phyloP scores from a whole-genome alignment of 495 filamentous ascomycete species.

The Cercophora scortea region DNA sequence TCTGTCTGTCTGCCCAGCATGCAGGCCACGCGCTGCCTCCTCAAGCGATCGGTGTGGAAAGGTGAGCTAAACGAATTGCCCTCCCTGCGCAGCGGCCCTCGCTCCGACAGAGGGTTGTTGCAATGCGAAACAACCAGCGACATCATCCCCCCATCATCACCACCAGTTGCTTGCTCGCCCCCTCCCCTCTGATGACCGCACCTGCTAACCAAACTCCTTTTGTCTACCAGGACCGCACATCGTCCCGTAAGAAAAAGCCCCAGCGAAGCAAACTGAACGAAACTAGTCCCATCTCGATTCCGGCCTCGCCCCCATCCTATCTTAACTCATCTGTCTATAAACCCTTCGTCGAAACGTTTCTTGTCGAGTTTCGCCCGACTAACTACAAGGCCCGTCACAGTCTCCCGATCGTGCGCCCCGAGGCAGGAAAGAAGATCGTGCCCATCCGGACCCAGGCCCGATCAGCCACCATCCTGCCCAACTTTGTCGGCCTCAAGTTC shows the following conservation, averaged over 20 bases:
- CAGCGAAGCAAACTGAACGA: not conserved
- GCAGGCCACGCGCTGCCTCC: constrained; percentile 44
- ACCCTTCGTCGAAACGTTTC: no score
- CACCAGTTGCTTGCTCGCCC: not conserved
- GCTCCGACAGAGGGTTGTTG: no score
- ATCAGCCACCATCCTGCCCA: constrained; percentile 87
- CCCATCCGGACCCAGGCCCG: constrained; percentile 87
- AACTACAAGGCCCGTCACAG: constrained; percentile 21
- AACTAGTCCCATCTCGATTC: not conserved
- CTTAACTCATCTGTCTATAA: not conserved
- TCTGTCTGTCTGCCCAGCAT: constrained; percentile 26
- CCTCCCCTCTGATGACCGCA: not conserved
- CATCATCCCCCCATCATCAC: not conserved
- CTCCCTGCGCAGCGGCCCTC: no score
- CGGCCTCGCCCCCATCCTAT: not conserved
- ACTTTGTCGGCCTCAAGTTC: constrained; percentile 90
- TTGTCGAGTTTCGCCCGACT: no score
- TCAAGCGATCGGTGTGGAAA: constrained; percentile 54
- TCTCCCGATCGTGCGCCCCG: constrained; percentile 55
- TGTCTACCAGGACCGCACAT: constrained; percentile 53
- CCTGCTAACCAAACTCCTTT: constrained; percentile 2
- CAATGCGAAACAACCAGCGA: not conserved
- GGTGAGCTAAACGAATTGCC: constrained; percentile 22
- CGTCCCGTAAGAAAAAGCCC: constrained; percentile 51
- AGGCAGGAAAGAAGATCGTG: constrained; percentile 51